Evolutionary conservation across 169 alveolate species (phyloP).

Genomic region (Pseudocohnilembus persalinus): DNA sequence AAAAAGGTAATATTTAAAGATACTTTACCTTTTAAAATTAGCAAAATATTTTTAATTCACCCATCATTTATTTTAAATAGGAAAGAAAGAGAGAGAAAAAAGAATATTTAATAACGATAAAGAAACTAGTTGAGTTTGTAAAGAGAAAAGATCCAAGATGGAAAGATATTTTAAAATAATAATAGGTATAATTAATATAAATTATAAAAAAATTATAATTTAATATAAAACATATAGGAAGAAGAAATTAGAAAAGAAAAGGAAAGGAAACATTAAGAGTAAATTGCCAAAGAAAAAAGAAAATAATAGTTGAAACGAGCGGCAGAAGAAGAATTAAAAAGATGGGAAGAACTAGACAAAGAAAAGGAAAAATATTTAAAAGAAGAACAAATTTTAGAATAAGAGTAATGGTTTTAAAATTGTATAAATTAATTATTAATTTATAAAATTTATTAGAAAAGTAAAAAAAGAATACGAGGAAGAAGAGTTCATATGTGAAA

Average conservation of each 20-base stretch:
- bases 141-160: conserved; percentile 60
- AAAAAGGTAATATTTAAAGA: conserved; percentile 6
- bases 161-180: conserved; percentile 34
- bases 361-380: conserved; percentile 25
- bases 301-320: conserved; percentile 40
- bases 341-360: conserved; percentile 55
- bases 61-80: background rate
- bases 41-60: too few species aligned
- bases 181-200: background rate
- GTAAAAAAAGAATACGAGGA: conserved; percentile 43
- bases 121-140: conserved; percentile 54
- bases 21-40: too few species aligned
- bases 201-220: too few species aligned
- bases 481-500: conserved; percentile 55
- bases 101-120: conserved; percentile 48
- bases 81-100: conserved; percentile 64
- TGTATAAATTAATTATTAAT: too few species aligned
- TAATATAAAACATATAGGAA: conserved; percentile 11
- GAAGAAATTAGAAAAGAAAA: conserved; percentile 45
- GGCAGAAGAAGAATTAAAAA: conserved; percentile 39
- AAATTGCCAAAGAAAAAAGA: conserved; percentile 24
- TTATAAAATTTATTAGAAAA: too few species aligned
- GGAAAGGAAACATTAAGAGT: conserved; percentile 39
- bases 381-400: conserved; percentile 49
- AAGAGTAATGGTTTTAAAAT: too few species aligned